Conservation (phyloP, 192 early-diverging fungal species). For the Backusella morwellensis region DNA sequence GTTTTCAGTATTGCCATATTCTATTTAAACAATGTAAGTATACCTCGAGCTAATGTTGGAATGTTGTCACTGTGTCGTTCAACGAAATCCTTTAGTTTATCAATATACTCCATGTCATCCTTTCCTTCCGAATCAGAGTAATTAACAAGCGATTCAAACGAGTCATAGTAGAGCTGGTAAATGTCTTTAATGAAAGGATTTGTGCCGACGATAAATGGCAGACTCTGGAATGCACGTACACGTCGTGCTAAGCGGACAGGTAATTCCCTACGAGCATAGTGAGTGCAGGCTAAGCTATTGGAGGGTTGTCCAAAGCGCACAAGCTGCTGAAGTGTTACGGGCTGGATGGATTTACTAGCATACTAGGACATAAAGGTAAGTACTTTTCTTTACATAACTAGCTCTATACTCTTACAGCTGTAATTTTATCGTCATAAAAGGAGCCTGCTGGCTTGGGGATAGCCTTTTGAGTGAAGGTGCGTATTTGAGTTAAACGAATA, state of each 20-base stretch:
- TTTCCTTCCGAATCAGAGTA: constrained; percentile 60
- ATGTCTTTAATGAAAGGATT: constrained; percentile 89
- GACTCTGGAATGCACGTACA: constrained; percentile 80
- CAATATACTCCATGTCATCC: constrained; percentile 65
- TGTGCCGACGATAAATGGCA: constrained; percentile 95
- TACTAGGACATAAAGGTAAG: constrained; percentile 31
- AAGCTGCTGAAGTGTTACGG: constrained; percentile 80
- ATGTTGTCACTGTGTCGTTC: constrained; percentile 82
- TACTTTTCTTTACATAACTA: not conserved
- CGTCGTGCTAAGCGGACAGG: constrained; percentile 88
- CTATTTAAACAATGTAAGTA: not conserved
- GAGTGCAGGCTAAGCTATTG: constrained; percentile 54
- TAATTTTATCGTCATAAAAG: constrained; percentile 17
- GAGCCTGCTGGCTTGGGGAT: not conserved
- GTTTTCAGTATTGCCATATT: not conserved
- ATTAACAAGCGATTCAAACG: constrained; percentile 66
- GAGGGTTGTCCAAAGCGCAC: constrained; percentile 69
- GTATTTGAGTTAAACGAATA: not conserved
- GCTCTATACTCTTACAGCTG: not conserved
- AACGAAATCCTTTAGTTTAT: constrained; percentile 69
- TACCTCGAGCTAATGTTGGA: constrained; percentile 82
- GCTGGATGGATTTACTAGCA: constrained; percentile 58
- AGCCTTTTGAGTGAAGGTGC: not conserved
- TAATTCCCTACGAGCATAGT: constrained; percentile 75
- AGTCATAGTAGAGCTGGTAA: constrained; percentile 80